Base-by-base conservation (phyloP, 202 grass and related monocot species). In the Zoysia matrella region DNA sequence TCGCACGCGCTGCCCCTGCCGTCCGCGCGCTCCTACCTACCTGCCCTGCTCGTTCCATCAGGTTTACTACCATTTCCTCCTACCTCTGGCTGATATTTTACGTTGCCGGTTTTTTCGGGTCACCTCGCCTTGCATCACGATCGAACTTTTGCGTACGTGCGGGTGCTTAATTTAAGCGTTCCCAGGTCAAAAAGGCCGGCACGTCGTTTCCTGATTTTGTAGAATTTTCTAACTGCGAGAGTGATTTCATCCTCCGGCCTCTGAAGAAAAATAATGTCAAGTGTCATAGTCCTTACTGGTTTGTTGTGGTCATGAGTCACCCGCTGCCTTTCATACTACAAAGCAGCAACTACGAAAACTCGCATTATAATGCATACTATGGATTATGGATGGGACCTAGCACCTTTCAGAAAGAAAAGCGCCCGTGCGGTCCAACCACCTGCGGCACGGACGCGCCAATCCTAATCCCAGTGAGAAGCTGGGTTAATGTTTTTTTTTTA, bases 131-230 rank as follows among this genome's bases (percentile, higher is more conserved):
- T 46, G 74, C 73, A 15, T 71, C 83, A 85, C 36, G 53, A 42
- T 54, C 41, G 2, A 83, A 55, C 71, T 40, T 55, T n/a, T 56
- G 61, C 12, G 62, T 83, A 83, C 61, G 71, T 68, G 71, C 71
- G 63, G 61, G 40, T 46, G 18, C 3, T 56, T 77, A 51, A 10
- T 51, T 15, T 80, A 78, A 2, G 30, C 48, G 4, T 11, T 3
- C 62, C 76, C 30, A 39, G 39, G 77, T 70, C 66, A 47, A 70
- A 74, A 57, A 74, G n/a, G 43, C 42, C 71, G 43, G 51, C 61
- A 47, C 60, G 7, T 40, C 51, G 44, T 6, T 69, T 48, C 39
- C 52, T 48, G 11, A 52, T 36, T 30, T 60, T 30, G 52, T 57
- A 11, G 51, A 57, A 57, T 57, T 54, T 5, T 30, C 58, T 60